Evolutionary conservation across 2,329 filamentous ascomycete species (phyloP), one percentile per base, ranked within the genome.

Genomic region (Grosmannia penicillata): DNA sequence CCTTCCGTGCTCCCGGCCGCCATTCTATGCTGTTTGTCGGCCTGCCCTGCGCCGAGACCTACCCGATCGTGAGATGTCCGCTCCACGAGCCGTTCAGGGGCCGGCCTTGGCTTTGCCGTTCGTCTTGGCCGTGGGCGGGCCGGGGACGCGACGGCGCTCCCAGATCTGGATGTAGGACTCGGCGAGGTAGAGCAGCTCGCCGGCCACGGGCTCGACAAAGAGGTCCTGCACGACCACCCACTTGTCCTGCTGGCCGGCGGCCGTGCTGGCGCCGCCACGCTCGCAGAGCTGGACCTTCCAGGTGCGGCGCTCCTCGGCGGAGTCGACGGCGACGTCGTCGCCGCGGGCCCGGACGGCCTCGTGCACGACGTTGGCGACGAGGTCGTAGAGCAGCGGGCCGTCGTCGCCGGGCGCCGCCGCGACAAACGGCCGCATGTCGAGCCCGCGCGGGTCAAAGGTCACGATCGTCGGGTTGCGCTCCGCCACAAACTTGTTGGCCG

Each of bases 381-480:
- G 73, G 56, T 98, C 91, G 59, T 98, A 98, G 66, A 82, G 78
- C 48, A 96, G 83, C 44, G 95, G 82, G 58, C 96, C 96, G 37
- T 86, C 86, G 6, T 94, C 84, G n/a, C 95, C 72, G 55, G 10
- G 27, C 24, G 31, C 82, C 51, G 87, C 84, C 60, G 96, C 85
- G 11, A 94, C 85, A 51, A 91, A 96, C 0, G 87, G 86, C 6
- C 78, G 71, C 66, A 95, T 78, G 56, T 98, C 86, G 8, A 98
- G 74, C 30, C 79, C 45, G 43, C 79, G 72, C 5, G 84, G 80
- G 46, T 89, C 84, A 58, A 96, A 98, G 0, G 89, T 96, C 46
- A 98, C 91, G 52, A 98, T 98, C 9, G 91, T 98, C 1, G 89
- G 91, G 57, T 98, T 98, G 36, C 91, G 82, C 61, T 96, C 89